Percentiles rank a stretch among this genome's conserved stretches.
These are phyloP conservation scores for Eimeria sp. DNA, from an alignment of 169 alveolate genomes.

Conservation along the genomic window DNA sequence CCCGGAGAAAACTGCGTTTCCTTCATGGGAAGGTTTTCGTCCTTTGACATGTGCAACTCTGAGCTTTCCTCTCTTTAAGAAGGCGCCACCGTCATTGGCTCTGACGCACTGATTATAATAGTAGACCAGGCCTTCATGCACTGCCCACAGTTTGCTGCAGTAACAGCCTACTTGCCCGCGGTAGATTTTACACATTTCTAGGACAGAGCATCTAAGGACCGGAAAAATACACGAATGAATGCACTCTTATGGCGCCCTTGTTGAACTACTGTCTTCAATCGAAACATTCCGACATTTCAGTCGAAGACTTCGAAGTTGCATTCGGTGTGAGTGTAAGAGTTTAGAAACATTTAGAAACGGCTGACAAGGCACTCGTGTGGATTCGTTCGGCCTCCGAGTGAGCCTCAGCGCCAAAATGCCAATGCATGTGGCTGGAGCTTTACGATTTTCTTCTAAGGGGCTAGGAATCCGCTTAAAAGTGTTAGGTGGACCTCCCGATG, in stretches of 20 bases:
- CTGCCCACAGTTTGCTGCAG: neutral
- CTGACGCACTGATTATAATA: neutral
- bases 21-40: neutral
- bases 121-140: neutral
- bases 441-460: neutral
- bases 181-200: neutral
- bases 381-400: neutral
- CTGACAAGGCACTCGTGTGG: neutral
- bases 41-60: neutral
- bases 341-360: neutral
- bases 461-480: neutral
- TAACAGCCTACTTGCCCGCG: neutral
- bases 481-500: neutral
- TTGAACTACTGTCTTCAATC: neutral
- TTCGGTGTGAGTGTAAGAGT: neutral
- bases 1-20: neutral
- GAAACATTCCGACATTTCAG: neutral
- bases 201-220: neutral
- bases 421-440: neutral
- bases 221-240: neutral
- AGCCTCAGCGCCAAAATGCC: neutral
- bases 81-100: slow-evolving; percentile 4
- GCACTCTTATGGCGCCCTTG: neutral
- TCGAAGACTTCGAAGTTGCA: neutral
- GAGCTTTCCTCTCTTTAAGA: neutral